Conservation (phyloP, 345 rosid genomes). For the Fremontodendron californicum region DNA sequence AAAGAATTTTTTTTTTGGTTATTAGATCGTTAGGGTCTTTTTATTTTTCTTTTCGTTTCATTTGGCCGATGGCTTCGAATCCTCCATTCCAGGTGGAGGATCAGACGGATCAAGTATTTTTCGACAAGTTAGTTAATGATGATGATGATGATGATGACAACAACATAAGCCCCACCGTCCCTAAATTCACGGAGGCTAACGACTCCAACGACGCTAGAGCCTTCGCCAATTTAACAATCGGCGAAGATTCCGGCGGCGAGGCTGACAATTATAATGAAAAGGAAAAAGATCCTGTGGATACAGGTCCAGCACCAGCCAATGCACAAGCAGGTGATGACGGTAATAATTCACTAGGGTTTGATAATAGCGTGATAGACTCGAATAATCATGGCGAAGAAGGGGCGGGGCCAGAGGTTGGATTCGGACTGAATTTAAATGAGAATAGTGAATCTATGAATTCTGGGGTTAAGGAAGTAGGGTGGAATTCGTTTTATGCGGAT, state of each 20-base stretch:
- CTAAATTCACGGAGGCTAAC: slow-evolving; percentile 33
- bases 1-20: neutral
- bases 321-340: neutral
- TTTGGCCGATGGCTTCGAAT: slow-evolving; percentile 66
- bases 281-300: slow-evolving; percentile 21
- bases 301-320: slow-evolving; percentile 1
- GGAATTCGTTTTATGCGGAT: slow-evolving; percentile 80
- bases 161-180: slow-evolving; percentile 26
- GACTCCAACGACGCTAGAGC: slow-evolving; percentile 56
- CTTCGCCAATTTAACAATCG: slow-evolving; percentile 50
- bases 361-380: slow-evolving; percentile 18
- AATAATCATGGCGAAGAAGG: slow-evolving; percentile 21
- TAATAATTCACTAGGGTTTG: slow-evolving; percentile 24
- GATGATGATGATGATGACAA: slow-evolving; percentile 29
- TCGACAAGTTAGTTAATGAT: slow-evolving; percentile 81
- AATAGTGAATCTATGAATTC: slow-evolving; percentile 36
- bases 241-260: slow-evolving; percentile 31
- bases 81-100: slow-evolving; percentile 83
- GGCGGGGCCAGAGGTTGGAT: slow-evolving; percentile 27
- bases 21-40: slow-evolving; percentile 7
- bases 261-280: slow-evolving; percentile 24
- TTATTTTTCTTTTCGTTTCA: slow-evolving; percentile 7
- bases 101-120: slow-evolving; percentile 96
- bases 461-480: slow-evolving; percentile 74
- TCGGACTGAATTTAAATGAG: slow-evolving; percentile 24